Evolutionary conservation across 352 stramenopile genomes (phyloP).

Genomic region (Phytophthora meadii): DNA sequence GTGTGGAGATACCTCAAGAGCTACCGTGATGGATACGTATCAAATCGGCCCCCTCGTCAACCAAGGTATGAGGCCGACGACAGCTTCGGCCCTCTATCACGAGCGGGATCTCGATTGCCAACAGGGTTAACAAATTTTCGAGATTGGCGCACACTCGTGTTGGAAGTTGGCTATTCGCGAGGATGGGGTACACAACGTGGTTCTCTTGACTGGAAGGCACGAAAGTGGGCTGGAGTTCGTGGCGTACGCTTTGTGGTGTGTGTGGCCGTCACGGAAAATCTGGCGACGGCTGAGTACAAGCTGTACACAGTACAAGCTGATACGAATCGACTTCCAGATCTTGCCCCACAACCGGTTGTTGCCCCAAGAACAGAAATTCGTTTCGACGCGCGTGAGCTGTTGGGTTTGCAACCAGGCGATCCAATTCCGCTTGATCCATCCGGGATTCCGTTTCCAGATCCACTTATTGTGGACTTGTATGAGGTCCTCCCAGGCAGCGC

Average conservation of each 20-base stretch:
- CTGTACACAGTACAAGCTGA: not conserved
- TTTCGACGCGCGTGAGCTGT: not conserved
- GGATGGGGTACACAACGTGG: not conserved
- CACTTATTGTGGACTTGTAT: slow-evolving; percentile 1
- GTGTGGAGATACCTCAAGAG: not conserved
- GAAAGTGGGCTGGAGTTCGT: not conserved
- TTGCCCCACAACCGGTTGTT: not conserved
- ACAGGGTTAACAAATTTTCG: not conserved
- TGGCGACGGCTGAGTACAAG: not conserved
- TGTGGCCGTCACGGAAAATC: not conserved
- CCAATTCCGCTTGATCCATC: not conserved
- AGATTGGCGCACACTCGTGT: slow-evolving; percentile 2
- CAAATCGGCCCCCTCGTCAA: not conserved
- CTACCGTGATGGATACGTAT: not conserved
- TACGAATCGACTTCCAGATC: too few relatives aligned
- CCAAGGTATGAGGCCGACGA: slow-evolving; percentile 1
- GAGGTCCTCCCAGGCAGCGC: too few relatives aligned
- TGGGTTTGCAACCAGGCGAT: slow-evolving; percentile 1
- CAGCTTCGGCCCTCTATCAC: not conserved
- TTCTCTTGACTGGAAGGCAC: slow-evolving; percentile 7
- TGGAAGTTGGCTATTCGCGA: slow-evolving; percentile 3
- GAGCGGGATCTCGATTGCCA: not conserved
- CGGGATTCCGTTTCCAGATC: slow-evolving; percentile 6
- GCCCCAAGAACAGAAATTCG: not conserved
- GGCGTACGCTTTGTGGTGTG: slow-evolving; percentile 11